Evolutionary conservation across 768 basidiomycete genomes (phyloP).

Genomic region (Lactifluus pinguis): DNA sequence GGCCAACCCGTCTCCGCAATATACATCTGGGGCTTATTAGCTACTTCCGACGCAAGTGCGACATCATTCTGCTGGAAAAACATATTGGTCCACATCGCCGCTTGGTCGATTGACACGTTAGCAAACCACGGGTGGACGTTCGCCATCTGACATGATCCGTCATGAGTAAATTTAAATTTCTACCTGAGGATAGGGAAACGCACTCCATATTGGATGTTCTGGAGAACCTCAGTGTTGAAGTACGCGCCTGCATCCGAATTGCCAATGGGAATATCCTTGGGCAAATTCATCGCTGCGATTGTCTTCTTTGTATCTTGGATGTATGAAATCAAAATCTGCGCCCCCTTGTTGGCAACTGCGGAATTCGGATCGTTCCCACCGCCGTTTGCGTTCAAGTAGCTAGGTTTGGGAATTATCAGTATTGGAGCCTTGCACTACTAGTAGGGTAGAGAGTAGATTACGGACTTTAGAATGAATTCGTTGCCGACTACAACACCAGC

Average conservation of each 20-base stretch:
- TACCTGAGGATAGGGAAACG: constrained; percentile 26
- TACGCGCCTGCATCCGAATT: constrained; percentile 80
- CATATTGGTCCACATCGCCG: constrained; percentile 71
- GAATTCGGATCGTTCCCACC: constrained; percentile 47
- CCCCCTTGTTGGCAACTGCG: constrained; percentile 50
- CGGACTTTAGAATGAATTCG: constrained; percentile 76
- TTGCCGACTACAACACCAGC: constrained; percentile 86
- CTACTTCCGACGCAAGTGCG: constrained; percentile 39
- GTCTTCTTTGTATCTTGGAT: constrained; percentile 58
- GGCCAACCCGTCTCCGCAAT: constrained; percentile 96
- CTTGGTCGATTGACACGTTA: constrained; percentile 53
- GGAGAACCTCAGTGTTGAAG: constrained; percentile 65
- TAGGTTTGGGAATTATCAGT: constrained; percentile 22
- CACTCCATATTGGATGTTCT: constrained; percentile 61
- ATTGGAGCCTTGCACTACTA: not conserved
- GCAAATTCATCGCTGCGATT: constrained; percentile 46
- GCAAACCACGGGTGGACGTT: constrained; percentile 96
- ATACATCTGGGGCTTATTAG: constrained; percentile 72
- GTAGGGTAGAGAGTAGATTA: constrained; percentile 4
- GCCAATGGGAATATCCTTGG: constrained; percentile 60
- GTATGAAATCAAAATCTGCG: constrained; percentile 49
- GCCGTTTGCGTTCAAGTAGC: constrained; percentile 44
- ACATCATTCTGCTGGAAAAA: constrained; percentile 74
- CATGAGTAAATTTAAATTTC: constrained; percentile 44
- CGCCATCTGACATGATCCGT: constrained; percentile 48